Base-by-base conservation (phyloP, 169 alveolate species). In the Plasmodium gonderi region DNA sequence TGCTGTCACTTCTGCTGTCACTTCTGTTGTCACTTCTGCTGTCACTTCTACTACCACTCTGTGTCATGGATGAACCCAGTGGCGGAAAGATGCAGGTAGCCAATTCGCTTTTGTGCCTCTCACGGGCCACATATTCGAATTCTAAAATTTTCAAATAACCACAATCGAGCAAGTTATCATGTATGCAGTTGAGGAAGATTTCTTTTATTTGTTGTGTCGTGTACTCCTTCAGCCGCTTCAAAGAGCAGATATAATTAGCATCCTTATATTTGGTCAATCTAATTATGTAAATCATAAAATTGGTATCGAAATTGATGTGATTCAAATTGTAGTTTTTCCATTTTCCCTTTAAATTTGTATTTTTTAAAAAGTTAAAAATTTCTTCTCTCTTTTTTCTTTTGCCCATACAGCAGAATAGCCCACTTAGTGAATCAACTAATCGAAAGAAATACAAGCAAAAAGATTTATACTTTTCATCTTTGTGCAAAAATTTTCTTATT, bases 301-400 rank as follows among this genome's bases (percentile, higher is more conserved):
- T 49, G 12, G 79, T 85, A 20, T 36, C 69, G 12, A 85, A 54
- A 0, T 75, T n/a, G 17, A 85, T 60, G 47, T 72, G 42, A 14
- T 54, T 47, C 44, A 65, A 5, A 49, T 11, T 72, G 67, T 85
- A 85, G 20, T 85, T 85, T 26, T 85, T 76, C 23, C 77, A 38
- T 45, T 74, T 74, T 40, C 44, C 74, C 14, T 26, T 85, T 38
- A 76, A 36, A 45, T 75, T 85, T n/a, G 79, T 29, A 60, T 33
- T 85, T 44, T 75, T 74, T 1, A 85, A 78, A 67, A 12, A 85
- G 38, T 38, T 75, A 23, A 20, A 20, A 33, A 85, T 38, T 75
- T 85, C 92, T 75, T 85, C 92, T 40, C 92, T 20, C 44, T 85
- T 85, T n/a, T 31, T 85, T 76, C 92, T 85, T 74, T 85, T 85